Conservation (phyloP, 768 basidiomycete genomes). For the Inosperma sp. region DNA sequence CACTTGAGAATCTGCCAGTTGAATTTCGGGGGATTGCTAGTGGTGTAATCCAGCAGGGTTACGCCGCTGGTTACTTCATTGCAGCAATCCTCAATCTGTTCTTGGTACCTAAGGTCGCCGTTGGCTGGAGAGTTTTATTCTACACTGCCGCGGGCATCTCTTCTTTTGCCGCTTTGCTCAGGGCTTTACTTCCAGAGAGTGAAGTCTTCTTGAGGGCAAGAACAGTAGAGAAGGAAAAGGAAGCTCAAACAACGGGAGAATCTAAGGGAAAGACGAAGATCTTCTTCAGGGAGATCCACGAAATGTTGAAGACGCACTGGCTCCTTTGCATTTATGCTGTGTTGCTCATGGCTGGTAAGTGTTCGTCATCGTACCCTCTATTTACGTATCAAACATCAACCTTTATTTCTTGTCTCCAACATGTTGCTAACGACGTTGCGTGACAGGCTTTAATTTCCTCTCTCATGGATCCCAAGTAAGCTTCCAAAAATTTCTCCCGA, state of each 20-base stretch:
- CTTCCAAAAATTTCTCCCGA: neutral
- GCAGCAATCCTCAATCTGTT: conserved; percentile 79
- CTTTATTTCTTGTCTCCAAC: neutral
- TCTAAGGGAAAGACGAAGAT: conserved; percentile 55
- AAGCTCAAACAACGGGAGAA: no score
- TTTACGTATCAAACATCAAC: neutral
- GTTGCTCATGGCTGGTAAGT: conserved; percentile 64
- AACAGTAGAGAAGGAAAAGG: conserved; percentile 52
- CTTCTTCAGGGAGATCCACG: conserved; percentile 68
- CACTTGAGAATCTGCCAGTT: conserved; percentile 85
- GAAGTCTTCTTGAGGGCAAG: conserved; percentile 64
- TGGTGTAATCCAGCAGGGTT: conserved; percentile 86
- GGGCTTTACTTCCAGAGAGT: conserved; percentile 73
- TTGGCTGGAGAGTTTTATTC: conserved; percentile 74
- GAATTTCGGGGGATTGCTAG: conserved; percentile 81
- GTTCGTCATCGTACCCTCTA: conserved; percentile 13
- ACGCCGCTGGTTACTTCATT: conserved; percentile 79
- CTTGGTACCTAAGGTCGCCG: conserved; percentile 43
- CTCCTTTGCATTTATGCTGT: conserved; percentile 77
- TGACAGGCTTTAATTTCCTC: conserved; percentile 67
- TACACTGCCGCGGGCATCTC: conserved; percentile 74
- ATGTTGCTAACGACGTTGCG: neutral
- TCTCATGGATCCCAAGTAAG: conserved; percentile 67
- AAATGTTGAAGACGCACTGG: conserved; percentile 84
- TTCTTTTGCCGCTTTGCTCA: conserved; percentile 60